Evolutionary conservation across 2,329 filamentous ascomycete genomes (phyloP).

Genomic region (Trichoderma gracile): DNA sequence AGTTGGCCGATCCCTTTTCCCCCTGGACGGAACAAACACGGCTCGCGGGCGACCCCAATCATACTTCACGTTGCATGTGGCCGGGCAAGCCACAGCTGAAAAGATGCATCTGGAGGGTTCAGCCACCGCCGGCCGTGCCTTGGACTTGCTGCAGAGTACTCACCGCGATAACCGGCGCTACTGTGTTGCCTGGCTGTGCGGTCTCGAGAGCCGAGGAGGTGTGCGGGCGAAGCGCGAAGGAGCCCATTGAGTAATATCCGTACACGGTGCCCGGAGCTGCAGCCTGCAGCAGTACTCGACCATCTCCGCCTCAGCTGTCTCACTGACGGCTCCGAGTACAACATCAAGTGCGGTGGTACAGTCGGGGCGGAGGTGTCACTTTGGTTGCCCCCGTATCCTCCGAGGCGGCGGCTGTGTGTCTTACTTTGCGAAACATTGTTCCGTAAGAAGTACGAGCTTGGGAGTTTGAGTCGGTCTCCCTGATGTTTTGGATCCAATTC

Average conservation of each 20-base stretch:
- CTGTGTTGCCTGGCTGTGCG: background rate
- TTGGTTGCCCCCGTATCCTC: background rate
- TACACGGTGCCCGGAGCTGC: too few species aligned
- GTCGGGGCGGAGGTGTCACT: constrained; percentile 2
- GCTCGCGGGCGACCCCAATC: background rate
- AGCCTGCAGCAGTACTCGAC: too few species aligned
- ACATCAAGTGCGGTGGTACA: background rate
- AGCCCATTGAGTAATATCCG: background rate
- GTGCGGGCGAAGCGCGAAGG: background rate
- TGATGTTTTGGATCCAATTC: background rate
- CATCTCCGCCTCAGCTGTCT: background rate
- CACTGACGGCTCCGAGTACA: background rate
- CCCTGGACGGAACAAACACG: background rate
- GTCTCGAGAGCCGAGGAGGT: constrained; percentile 11
- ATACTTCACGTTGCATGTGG: constrained; percentile 3
- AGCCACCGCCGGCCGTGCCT: background rate
- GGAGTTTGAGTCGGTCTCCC: background rate
- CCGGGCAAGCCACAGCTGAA: constrained; percentile 17
- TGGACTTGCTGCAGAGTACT: background rate
- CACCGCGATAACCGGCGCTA: background rate
- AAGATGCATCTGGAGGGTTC: background rate
- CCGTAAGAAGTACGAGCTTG: too few species aligned
- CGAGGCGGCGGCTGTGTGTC: background rate
- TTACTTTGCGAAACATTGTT: background rate
- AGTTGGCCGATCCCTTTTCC: constrained; percentile 1